Evolutionary conservation across 306 rosid genomes (phyloP).

Genomic region (Inga leiocalycina): DNA sequence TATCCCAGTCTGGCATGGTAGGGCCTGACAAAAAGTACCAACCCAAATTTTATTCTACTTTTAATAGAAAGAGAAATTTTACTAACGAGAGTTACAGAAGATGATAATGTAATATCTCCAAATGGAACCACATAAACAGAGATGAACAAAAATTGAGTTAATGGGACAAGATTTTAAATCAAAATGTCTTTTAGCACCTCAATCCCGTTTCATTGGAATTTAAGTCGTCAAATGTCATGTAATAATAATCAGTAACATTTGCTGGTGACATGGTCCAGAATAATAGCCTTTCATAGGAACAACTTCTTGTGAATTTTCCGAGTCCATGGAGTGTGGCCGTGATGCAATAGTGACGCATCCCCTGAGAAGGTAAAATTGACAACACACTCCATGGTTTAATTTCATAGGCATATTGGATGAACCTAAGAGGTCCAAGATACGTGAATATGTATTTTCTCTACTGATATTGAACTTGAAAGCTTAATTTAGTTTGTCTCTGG

Average conservation of each 20-base stretch:
- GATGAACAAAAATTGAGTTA: neutral
- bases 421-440: neutral
- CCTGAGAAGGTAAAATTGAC: neutral
- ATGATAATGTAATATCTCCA: neutral
- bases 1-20: neutral
- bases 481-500: neutral
- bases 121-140: neutral
- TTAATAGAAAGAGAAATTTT: neutral
- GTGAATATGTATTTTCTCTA: neutral
- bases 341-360: neutral
- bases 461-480: neutral
- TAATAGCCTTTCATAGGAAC: slow-evolving; percentile 10
- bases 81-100: neutral
- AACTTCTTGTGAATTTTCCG: neutral
- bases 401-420: neutral
- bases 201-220: neutral
- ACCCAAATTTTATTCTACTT: neutral
- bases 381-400: neutral
- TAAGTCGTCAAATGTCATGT: neutral
- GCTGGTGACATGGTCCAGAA: slow-evolving; percentile 18
- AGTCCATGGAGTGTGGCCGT: neutral
- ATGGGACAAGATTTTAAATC: neutral
- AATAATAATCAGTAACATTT: neutral
- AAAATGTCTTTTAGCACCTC: neutral
- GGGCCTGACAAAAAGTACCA: neutral